These are phyloP conservation scores for Dioszegia aurantiaca DNA, from an alignment of 768 basidiomycete species.

Conservation along the genomic window DNA sequence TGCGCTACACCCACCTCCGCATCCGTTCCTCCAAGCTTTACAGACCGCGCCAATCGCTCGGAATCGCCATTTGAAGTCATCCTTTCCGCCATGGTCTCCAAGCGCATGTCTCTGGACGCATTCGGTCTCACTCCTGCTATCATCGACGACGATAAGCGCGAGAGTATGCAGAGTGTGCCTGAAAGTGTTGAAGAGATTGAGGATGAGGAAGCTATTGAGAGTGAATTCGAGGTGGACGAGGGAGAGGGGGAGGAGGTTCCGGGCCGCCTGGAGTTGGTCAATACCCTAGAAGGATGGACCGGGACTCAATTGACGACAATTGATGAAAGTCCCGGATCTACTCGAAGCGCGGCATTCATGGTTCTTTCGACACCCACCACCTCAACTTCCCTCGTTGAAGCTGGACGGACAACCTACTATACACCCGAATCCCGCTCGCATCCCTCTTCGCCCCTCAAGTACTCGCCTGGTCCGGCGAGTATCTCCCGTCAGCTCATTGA, in stretches of 20 bases:
- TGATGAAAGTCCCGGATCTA: conserved; percentile 7
- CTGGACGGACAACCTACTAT: conserved; percentile 6
- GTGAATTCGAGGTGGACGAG: background rate
- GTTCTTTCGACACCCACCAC: conserved; percentile 6
- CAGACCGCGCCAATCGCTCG: conserved; percentile 16
- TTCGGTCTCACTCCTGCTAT: conserved; percentile 21
- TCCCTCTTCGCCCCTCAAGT: background rate
- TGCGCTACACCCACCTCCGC: conserved; percentile 2
- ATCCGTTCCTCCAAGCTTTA: background rate
- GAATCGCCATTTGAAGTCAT: conserved; percentile 44
- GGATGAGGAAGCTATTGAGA: conserved; percentile 13
- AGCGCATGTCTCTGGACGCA: conserved; percentile 41
- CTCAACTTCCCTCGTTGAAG: background rate
- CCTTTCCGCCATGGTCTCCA: conserved; percentile 34
- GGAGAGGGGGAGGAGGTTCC: background rate
- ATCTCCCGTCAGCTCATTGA: conserved; percentile 20
- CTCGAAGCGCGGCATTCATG: background rate
- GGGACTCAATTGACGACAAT: conserved; percentile 12
- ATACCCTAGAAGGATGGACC: conserved; percentile 11
- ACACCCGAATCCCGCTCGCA: conserved; percentile 2
- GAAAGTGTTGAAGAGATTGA: conserved; percentile 12
- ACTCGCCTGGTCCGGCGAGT: conserved; percentile 15
- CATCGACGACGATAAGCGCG: conserved; percentile 14
- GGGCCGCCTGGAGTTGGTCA: background rate
- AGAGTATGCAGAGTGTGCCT: conserved; percentile 11